A percentile compares a stretch with the other conserved stretches of the same genome.
phyloP scores from a whole-genome alignment of 176 grass and related monocot species.

The Carex kokanica region DNA sequence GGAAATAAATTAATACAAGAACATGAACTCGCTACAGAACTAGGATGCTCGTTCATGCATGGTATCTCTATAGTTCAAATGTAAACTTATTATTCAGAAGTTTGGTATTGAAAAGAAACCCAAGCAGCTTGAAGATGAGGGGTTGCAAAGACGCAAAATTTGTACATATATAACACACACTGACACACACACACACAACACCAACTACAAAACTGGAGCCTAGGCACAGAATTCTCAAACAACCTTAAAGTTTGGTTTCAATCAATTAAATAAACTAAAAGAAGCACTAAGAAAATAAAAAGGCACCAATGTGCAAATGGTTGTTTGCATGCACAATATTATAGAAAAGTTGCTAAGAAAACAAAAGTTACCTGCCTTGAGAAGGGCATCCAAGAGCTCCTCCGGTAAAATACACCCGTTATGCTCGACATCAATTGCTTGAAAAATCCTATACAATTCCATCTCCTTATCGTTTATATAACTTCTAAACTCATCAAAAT shows the following conservation, averaged over 20 bases:
- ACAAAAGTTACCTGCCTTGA: slow-evolving; percentile 69
- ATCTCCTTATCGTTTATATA: slow-evolving; percentile 92
- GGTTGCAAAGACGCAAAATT: background rate
- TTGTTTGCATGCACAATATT: background rate
- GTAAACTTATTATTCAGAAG: background rate
- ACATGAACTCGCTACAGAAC: background rate
- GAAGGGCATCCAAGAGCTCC: slow-evolving; percentile 79
- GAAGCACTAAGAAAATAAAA: background rate
- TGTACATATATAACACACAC: background rate
- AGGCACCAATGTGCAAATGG: background rate
- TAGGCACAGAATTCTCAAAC: background rate
- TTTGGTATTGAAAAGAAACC: background rate
- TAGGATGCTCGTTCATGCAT: background rate
- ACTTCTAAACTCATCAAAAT: slow-evolving; percentile 64
- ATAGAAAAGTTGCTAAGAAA: background rate
- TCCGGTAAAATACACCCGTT: slow-evolving; percentile 86
- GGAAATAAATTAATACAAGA: background rate
- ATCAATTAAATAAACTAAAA: background rate
- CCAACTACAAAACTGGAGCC: background rate
- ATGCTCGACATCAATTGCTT: slow-evolving; percentile 92
- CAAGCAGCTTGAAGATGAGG: background rate
- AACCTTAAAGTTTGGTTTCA: background rate
- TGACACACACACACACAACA: background rate
- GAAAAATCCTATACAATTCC: slow-evolving; percentile 82
- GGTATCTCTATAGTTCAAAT: background rate